These are phyloP conservation scores for Pyrenophora seminiperda DNA, from an alignment of 2,329 filamentous ascomycete genomes.

Conservation along the genomic window DNA sequence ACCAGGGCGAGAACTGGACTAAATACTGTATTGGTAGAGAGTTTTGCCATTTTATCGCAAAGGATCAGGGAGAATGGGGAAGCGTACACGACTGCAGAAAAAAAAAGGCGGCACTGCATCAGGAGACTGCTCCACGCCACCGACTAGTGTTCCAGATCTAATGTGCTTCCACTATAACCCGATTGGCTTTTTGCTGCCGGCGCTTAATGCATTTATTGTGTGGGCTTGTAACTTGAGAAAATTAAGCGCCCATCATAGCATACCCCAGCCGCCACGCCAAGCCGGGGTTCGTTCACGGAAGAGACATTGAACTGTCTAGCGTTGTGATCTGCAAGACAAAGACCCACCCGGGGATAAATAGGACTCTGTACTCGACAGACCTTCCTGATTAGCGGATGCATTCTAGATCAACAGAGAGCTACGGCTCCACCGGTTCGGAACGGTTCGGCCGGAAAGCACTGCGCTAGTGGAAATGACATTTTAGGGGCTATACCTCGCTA, in stretches of 20 bases:
- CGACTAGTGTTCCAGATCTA: background rate
- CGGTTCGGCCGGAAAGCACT: slow-evolving; percentile 1
- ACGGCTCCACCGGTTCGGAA: slow-evolving; percentile 1
- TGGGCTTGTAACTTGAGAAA: background rate
- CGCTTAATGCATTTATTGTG: background rate
- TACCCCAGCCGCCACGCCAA: background rate
- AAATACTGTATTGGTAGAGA: slow-evolving; percentile 2
- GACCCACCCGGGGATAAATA: no score
- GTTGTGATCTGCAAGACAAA: no score
- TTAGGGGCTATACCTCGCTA: background rate
- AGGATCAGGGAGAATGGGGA: background rate
- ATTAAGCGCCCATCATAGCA: background rate
- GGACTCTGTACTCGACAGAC: background rate
- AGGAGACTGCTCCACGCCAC: slow-evolving; percentile 1
- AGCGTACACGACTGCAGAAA: background rate
- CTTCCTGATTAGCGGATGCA: background rate
- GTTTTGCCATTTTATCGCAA: background rate
- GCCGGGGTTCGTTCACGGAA: background rate
- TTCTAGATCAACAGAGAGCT: background rate
- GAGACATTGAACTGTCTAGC: background rate
- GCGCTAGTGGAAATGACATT: background rate
- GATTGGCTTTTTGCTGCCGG: background rate
- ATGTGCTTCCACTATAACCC: background rate
- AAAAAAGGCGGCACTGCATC: background rate
- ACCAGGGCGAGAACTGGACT: background rate